Evolutionary conservation across 31 red algal genomes (phyloP).

Genomic region (Odonthalia washingtoniensis): DNA sequence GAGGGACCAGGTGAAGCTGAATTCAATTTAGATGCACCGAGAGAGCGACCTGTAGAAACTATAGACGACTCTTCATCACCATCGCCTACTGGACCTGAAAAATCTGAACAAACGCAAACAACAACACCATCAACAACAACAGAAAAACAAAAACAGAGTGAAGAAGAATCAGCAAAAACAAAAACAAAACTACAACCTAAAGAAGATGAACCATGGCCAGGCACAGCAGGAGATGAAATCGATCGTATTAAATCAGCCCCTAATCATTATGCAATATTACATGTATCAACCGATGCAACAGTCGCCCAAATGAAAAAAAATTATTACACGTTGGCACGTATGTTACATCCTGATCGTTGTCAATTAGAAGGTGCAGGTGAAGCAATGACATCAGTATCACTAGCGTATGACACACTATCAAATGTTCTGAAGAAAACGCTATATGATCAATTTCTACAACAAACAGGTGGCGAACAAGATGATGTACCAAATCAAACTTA

Average conservation of each 20-base stretch:
- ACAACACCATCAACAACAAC: constrained; percentile 22
- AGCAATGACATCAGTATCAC: constrained; percentile 85
- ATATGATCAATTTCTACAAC: constrained; percentile 90
- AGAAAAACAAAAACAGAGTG: not conserved
- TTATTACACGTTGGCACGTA: constrained; percentile 85
- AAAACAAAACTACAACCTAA: too few relatives aligned
- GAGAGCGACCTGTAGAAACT: too few relatives aligned
- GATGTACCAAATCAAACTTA: constrained; percentile 78
- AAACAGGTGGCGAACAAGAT: constrained; percentile 71
- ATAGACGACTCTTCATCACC: too few relatives aligned
- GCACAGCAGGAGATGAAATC: constrained; percentile 68
- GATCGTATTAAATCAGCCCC: constrained; percentile 68
- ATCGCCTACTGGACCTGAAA: constrained; percentile 19
- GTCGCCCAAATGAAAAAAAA: constrained; percentile 86
- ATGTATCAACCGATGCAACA: constrained; percentile 73
- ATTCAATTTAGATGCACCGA: constrained; percentile 56
- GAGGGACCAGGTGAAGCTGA: constrained; percentile 54
- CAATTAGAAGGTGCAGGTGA: constrained; percentile 76
- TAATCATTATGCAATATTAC: constrained; percentile 91
- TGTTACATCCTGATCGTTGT: constrained; percentile 97
- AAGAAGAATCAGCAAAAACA: not conserved
- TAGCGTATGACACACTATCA: constrained; percentile 92
- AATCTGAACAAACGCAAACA: constrained; percentile 5
- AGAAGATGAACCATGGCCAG: constrained; percentile 53
- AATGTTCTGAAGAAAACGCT: constrained; percentile 90